Conservation (phyloP, 73 alveolate genomes). For the Paramecium caudatum region DNA sequence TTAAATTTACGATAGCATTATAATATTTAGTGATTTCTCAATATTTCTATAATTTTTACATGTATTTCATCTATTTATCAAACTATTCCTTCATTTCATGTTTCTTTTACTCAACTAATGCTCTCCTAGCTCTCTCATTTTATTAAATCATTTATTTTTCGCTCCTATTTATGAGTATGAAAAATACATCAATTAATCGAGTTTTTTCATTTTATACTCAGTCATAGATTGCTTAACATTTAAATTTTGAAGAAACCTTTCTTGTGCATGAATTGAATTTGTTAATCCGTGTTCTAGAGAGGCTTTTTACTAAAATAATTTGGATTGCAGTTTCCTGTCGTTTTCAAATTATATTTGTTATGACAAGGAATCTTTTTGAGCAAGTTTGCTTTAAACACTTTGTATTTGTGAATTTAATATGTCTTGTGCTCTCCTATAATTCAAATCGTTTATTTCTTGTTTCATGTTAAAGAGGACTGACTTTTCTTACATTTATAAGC, state of each 20-base stretch:
- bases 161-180: neutral
- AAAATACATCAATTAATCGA: conserved; percentile 49
- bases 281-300: neutral
- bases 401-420: neutral
- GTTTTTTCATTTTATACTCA: conserved; percentile 28
- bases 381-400: neutral
- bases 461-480: neutral
- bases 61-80: conserved; percentile 28
- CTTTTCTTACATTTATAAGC: neutral
- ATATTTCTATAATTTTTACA: conserved; percentile 18
- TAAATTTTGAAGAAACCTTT: neutral
- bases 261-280: neutral
- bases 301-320: conserved; percentile 10
- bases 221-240: neutral
- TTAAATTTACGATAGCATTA: no score
- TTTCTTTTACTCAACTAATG: conserved; percentile 44
- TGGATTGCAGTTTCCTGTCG: conserved; percentile 11
- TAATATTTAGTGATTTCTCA: neutral
- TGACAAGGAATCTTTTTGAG: conserved; percentile 5
- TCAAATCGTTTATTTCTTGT: neutral
- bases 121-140: conserved; percentile 52
- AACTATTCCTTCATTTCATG: neutral
- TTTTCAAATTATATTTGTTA: conserved; percentile 4
- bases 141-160: conserved; percentile 11
- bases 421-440: conserved; percentile 1